Conservation (phyloP, 495 filamentous ascomycete species). For the Penicillium simplicissimum region DNA sequence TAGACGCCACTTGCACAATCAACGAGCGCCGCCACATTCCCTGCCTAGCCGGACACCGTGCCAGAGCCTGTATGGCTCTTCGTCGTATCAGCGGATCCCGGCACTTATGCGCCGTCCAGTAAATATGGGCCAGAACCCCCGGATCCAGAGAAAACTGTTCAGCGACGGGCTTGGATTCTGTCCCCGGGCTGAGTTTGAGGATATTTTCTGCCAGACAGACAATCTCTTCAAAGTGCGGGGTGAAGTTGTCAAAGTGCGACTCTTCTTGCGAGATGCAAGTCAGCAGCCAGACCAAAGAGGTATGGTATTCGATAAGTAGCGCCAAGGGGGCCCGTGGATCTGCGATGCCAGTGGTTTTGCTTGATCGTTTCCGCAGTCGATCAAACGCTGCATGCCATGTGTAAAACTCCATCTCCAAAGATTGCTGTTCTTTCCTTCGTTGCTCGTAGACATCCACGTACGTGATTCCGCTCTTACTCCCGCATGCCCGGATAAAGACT, state of each 20-base stretch:
- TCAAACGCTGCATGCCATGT: slow-evolving; percentile 21
- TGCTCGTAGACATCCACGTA: slow-evolving; percentile 4
- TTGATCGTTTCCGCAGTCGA: slow-evolving; percentile 5
- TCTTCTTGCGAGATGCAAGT: slow-evolving; percentile 13
- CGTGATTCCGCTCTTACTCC: neutral
- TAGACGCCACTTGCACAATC: neutral
- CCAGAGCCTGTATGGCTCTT: slow-evolving; percentile 13
- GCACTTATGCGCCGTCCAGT: slow-evolving; percentile 21
- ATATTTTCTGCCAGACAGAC: slow-evolving; percentile 15
- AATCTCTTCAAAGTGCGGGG: slow-evolving; percentile 14
- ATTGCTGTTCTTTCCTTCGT: slow-evolving; percentile 7
- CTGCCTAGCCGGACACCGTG: slow-evolving; percentile 12
- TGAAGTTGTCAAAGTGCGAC: slow-evolving; percentile 17
- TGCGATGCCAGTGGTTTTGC: neutral
- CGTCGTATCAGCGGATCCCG: slow-evolving; percentile 26
- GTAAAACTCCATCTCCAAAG: neutral
- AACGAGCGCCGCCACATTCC: slow-evolving; percentile 19
- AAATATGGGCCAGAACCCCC: slow-evolving; percentile 20
- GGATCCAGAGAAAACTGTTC: slow-evolving; percentile 24
- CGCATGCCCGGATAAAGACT: neutral
- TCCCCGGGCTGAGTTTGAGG: neutral
- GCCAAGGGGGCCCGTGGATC: slow-evolving; percentile 21
- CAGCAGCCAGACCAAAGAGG: slow-evolving; percentile 15
- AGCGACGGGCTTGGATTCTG: neutral
- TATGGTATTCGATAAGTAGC: slow-evolving; percentile 12